A percentile compares a stretch with the other conserved stretches of the same genome.
Evolutionary conservation across 2,329 filamentous ascomycete species (phyloP).

Genomic region (Cylindrodendrum hubeiense): DNA sequence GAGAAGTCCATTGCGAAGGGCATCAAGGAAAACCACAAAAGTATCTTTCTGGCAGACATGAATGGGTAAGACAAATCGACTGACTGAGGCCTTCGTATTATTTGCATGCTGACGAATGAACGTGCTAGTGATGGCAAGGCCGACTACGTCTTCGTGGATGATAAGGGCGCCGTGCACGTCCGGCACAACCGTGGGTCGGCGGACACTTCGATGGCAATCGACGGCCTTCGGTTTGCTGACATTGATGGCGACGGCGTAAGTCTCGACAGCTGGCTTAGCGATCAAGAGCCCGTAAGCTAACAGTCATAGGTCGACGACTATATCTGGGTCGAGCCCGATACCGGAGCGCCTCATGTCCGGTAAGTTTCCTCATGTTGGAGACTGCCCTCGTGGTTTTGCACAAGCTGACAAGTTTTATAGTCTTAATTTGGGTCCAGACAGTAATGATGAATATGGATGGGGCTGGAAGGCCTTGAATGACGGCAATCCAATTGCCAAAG

Average conservation of each 20-base stretch:
- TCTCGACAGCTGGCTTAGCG: not conserved
- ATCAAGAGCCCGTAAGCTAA: not conserved
- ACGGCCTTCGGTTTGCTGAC: slow-evolving; percentile 23
- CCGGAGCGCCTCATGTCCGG: slow-evolving; percentile 14
- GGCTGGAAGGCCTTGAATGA: slow-evolving; percentile 16
- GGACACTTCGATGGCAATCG: slow-evolving; percentile 5
- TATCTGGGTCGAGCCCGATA: slow-evolving; percentile 20
- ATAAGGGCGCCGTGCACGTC: slow-evolving; percentile 39
- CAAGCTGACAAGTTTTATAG: not conserved
- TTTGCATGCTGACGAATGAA: not conserved
- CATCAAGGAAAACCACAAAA: slow-evolving; percentile 16
- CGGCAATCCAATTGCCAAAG: slow-evolving; percentile 17
- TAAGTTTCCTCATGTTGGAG: not conserved
- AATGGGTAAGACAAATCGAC: slow-evolving; percentile 9
- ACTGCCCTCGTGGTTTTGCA: not conserved
- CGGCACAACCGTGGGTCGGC: slow-evolving; percentile 23
- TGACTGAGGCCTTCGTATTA: not conserved
- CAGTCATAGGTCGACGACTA: slow-evolving; percentile 11
- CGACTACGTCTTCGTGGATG: slow-evolving; percentile 36
- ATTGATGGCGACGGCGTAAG: slow-evolving; percentile 24
- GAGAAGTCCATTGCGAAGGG: slow-evolving; percentile 19
- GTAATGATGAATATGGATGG: slow-evolving; percentile 21
- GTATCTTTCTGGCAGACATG: slow-evolving; percentile 38
- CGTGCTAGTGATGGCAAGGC: slow-evolving; percentile 14
- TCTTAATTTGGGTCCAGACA: slow-evolving; percentile 7